phyloP scores from a whole-genome alignment of 805 yeast species.

The Komagataella phaffii region DNA sequence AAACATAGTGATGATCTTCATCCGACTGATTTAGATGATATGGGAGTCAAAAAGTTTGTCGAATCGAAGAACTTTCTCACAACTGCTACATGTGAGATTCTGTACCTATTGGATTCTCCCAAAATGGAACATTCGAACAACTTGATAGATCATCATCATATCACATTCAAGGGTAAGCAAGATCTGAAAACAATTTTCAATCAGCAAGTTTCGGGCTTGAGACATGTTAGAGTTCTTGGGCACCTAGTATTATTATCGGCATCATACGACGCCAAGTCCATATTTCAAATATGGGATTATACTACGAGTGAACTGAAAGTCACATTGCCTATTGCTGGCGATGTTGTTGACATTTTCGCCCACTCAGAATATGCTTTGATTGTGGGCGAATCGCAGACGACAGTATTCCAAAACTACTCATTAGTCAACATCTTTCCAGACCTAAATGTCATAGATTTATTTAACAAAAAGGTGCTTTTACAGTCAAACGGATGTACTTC shows the following conservation, averaged over 20 bases:
- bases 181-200: background rate
- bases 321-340: background rate
- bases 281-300: background rate
- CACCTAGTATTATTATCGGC: background rate
- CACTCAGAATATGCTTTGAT: background rate
- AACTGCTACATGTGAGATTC: slow-evolving; percentile 21
- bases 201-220: background rate
- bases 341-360: background rate
- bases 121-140: slow-evolving; percentile 9
- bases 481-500: background rate
- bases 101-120: slow-evolving; percentile 20
- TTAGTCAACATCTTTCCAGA: background rate
- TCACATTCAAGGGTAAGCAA: background rate
- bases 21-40: slow-evolving; percentile 6
- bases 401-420: background rate
- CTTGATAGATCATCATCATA: background rate
- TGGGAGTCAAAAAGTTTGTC: slow-evolving; percentile 15
- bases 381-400: background rate
- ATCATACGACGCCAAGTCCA: background rate
- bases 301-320: background rate
- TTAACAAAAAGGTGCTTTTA: background rate
- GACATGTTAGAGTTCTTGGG: background rate
- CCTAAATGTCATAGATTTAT: background rate
- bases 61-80: slow-evolving; percentile 20
- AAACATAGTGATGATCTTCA: background rate